Conservation (phyloP, 2,329 filamentous ascomycete genomes). For the Tolypocladium amazonense region DNA sequence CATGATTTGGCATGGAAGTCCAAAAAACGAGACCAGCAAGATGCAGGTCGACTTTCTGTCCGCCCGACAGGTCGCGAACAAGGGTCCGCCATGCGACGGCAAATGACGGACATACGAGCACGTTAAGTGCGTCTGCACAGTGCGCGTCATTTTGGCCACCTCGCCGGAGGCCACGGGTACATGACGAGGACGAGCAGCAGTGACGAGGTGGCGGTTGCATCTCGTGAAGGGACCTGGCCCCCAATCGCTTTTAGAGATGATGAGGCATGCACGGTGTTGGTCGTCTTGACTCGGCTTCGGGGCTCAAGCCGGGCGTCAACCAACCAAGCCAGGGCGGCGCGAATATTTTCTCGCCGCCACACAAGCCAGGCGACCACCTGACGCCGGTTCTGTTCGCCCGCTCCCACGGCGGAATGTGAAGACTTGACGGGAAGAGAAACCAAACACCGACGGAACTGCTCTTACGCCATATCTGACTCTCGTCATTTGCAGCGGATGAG, state of each 20-base stretch:
- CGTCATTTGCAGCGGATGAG: background rate
- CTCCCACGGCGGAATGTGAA: background rate
- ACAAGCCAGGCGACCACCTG: background rate
- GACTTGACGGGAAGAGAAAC: background rate
- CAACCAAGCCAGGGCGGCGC: background rate
- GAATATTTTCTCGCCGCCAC: background rate
- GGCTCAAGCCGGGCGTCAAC: background rate
- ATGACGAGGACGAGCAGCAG: background rate
- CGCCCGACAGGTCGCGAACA: background rate
- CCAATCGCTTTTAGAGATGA: background rate
- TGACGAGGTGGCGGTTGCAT: background rate
- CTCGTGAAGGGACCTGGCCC: background rate
- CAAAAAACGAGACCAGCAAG: too few relatives aligned
- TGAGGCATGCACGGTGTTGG: background rate
- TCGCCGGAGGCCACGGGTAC: background rate
- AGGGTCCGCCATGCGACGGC: background rate
- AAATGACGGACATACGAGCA: background rate
- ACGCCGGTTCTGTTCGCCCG: background rate
- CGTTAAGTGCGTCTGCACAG: background rate
- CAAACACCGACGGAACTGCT: background rate
- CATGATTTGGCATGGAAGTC: background rate
- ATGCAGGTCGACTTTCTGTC: background rate
- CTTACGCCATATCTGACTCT: too few relatives aligned
- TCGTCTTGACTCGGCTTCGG: background rate
- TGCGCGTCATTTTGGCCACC: background rate